Evolutionary conservation across 306 rosid genomes (phyloP), one percentile per base, ranked within the genome.

Genomic region (Lathyrus sativus): DNA sequence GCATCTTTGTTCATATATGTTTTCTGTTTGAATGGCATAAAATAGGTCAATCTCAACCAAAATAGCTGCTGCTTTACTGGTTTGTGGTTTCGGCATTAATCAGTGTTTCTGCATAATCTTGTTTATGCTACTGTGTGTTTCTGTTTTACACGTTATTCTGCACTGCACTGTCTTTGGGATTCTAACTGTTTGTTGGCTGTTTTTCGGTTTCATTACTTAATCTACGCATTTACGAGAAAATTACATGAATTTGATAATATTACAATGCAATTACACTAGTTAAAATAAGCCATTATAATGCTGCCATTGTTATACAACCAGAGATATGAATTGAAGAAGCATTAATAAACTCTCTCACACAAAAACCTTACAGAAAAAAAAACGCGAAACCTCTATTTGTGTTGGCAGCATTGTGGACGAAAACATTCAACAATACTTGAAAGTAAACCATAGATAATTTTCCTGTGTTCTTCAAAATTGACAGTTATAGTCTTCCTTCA

Each of bases 221-320:
- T 15, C 11, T 48, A 48, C 6, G 7, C 55, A 15, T 15, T 15
- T 17, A 9, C 1, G 3, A 7, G 1, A 48, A 15, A 15, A 48
- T 1, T 9, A 13, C 8, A 37, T 15, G n/a, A 46, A 46, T 13
- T 28, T 5, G 71, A 65, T 14, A 31, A 46, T 17, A 66, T 50
- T n/a, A 48, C 13, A 65, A 35, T 12, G 31, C 18, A 67, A 50
- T 18, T 18, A 38, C 50, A 18, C 15, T 3, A 38, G 55, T 28
- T 41, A 26, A 14, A 42, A 13, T 28, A 43, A n/a, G 33, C 57
- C 15, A 0, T 31, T 31, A 31, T 14, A 69, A 54, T 35, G 44
- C 70, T 42, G 66, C 75, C 67, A 68, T 43, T 55, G 53, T 18
- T 17, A 17, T 73, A 53, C 56, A 73, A 19, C 46, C 33, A 22